Percentiles rank a stretch among this genome's conserved stretches.
These are phyloP conservation scores for Chytriomyces confervae DNA, from an alignment of 192 early-diverging fungal species.

Conservation along the genomic window DNA sequence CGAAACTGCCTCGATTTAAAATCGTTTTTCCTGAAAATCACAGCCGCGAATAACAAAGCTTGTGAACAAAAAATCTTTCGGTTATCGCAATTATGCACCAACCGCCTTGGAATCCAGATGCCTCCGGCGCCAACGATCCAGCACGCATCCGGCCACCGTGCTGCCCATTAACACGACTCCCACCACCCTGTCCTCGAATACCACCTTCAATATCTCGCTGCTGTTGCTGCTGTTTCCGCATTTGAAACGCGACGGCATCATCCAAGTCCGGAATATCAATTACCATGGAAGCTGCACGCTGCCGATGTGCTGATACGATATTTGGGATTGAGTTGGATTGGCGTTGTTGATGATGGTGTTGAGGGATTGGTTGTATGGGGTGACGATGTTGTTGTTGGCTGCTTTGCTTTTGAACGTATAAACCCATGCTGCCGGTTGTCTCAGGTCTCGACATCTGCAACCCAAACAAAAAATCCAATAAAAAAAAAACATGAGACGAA, in stretches of 20 bases:
- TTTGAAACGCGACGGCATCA: constrained; percentile 16
- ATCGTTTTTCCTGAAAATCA: constrained; percentile 2
- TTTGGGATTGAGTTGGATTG: not conserved
- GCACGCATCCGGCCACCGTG: too few species aligned
- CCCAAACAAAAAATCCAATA: not conserved
- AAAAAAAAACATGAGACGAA: constrained; percentile 54
- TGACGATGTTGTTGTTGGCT: not conserved
- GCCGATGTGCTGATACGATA: not conserved
- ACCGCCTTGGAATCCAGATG: not conserved
- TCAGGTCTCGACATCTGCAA: not conserved
- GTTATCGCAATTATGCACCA: not conserved
- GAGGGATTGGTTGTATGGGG: not conserved
- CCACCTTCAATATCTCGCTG: not conserved
- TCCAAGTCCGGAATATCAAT: not conserved
- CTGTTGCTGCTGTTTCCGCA: constrained; percentile 16
- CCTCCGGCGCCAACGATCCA: too few species aligned
- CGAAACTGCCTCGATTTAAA: not conserved
- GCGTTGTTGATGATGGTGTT: not conserved
- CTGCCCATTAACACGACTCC: not conserved
- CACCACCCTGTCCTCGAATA: not conserved
- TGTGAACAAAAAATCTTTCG: not conserved
- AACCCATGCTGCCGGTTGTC: not conserved
- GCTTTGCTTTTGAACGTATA: not conserved
- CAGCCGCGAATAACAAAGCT: not conserved
- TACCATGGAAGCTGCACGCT: not conserved